These are phyloP conservation scores for Scutellaria minor DNA, from an alignment of 257 asterid genomes.

Conservation along the genomic window DNA sequence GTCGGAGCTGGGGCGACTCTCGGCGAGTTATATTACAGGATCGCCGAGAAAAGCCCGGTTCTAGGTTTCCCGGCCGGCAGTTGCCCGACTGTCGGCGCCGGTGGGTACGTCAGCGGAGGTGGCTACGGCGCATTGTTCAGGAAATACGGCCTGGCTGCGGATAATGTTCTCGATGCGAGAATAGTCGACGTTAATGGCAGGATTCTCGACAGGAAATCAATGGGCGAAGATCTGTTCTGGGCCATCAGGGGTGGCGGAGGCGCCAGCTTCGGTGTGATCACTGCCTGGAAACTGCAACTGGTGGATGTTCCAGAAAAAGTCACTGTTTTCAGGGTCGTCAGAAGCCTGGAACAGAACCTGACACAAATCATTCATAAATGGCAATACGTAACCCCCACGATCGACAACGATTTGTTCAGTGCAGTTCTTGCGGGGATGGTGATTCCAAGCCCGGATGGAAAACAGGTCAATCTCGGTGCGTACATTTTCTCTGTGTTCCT, in stretches of 20 bases:
- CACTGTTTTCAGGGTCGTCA: slow-evolving; percentile 39
- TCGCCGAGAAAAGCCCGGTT: slow-evolving; percentile 38
- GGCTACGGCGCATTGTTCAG: slow-evolving; percentile 47
- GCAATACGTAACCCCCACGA: slow-evolving; percentile 35
- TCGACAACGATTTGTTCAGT: slow-evolving; percentile 38
- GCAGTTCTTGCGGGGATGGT: neutral
- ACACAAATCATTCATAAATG: slow-evolving; percentile 32
- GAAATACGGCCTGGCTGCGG: slow-evolving; percentile 45
- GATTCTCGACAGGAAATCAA: slow-evolving; percentile 38
- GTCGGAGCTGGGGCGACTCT: slow-evolving; percentile 42
- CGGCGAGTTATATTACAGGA: slow-evolving; percentile 42
- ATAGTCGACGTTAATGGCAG: slow-evolving; percentile 39
- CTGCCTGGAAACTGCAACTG: slow-evolving; percentile 41
- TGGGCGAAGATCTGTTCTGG: slow-evolving; percentile 53
- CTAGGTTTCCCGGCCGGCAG: slow-evolving; percentile 46
- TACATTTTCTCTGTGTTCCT: neutral
- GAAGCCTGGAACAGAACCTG: slow-evolving; percentile 37
- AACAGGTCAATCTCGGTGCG: slow-evolving; percentile 20
- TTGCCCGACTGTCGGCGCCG: slow-evolving; percentile 48
- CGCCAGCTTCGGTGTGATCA: slow-evolving; percentile 46
- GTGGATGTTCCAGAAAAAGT: slow-evolving; percentile 47
- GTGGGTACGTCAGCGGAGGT: slow-evolving; percentile 51
- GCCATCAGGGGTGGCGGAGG: slow-evolving; percentile 48
- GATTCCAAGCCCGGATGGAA: slow-evolving; percentile 31
- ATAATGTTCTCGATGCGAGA: slow-evolving; percentile 46